Conservation (phyloP, 495 filamentous ascomycete genomes). For the Amorphotheca resinae region DNA sequence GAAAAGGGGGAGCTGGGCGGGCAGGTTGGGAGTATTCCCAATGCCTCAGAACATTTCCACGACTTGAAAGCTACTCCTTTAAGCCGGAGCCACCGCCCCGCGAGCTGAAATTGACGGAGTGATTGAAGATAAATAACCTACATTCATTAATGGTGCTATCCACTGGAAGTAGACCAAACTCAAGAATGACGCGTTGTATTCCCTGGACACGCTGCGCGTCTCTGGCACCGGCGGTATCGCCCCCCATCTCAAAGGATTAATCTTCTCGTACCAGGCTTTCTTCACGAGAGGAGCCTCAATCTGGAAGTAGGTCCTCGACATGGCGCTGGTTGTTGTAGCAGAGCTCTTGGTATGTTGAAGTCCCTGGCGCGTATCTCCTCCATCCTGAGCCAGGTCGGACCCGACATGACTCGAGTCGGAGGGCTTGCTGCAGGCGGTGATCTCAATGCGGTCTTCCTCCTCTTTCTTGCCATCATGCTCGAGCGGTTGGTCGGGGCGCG, state of each 20-base stretch:
- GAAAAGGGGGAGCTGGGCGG: too few relatives aligned
- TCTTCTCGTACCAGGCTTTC: constrained; percentile 45
- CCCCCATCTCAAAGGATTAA: constrained; percentile 53
- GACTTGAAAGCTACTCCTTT: too few relatives aligned
- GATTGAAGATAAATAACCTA: constrained; percentile 24
- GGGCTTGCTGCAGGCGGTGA: not conserved
- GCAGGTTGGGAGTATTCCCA: too few relatives aligned
- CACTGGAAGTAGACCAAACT: constrained; percentile 52
- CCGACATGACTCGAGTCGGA: not conserved
- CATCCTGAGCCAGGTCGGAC: constrained; percentile 4
- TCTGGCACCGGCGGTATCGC: constrained; percentile 46
- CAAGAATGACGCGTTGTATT: constrained; percentile 47
- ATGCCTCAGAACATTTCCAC: too few relatives aligned
- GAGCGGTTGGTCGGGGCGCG: constrained; percentile 5
- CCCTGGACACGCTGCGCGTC: constrained; percentile 37
- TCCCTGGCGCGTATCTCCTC: constrained; percentile 1
- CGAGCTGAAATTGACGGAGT: too few relatives aligned
- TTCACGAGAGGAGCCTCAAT: constrained; percentile 4
- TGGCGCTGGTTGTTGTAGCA: constrained; percentile 18
- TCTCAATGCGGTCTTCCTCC: constrained; percentile 10
- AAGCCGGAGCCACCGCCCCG: constrained; percentile 3
- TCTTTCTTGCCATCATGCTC: constrained; percentile 11
- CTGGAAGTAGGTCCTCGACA: constrained; percentile 13
- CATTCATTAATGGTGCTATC: constrained; percentile 56
- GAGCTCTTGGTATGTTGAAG: constrained; percentile 12